A percentile compares a stretch with the other conserved stretches of the same genome.
These are phyloP conservation scores for Fusarium metavorans DNA, from an alignment of 2,329 filamentous ascomycete species.

Conservation along the genomic window DNA sequence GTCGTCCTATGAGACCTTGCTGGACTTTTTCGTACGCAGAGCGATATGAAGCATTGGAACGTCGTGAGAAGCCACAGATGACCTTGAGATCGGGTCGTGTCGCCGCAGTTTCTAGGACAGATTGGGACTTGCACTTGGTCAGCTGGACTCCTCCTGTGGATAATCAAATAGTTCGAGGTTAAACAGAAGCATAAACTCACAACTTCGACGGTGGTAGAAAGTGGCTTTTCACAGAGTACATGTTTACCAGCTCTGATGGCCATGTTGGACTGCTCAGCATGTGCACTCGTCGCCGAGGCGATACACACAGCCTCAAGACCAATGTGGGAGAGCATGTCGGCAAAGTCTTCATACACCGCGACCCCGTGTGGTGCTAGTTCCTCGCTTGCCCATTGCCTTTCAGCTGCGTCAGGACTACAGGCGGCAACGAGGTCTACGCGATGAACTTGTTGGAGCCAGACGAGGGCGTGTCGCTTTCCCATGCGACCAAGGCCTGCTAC, in stretches of 20 bases:
- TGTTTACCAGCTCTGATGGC: constrained; percentile 66
- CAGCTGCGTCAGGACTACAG: constrained; percentile 58
- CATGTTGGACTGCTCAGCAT: constrained; percentile 67
- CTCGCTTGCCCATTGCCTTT: constrained; percentile 58
- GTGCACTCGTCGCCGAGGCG: constrained; percentile 61
- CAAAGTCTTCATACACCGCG: constrained; percentile 57
- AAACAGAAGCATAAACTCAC: background rate
- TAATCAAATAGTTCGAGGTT: background rate
- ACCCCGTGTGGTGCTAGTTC: constrained; percentile 59
- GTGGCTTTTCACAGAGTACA: constrained; percentile 70
- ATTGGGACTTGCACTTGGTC: background rate
- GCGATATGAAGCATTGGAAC: constrained; percentile 73
- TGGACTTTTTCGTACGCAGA: constrained; percentile 66
- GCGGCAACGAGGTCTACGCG: constrained; percentile 63
- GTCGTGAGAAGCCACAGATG: constrained; percentile 52
- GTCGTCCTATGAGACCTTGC: constrained; percentile 67
- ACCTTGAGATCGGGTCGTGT: constrained; percentile 70
- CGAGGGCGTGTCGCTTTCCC: constrained; percentile 63
- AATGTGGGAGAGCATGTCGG: constrained; percentile 57
- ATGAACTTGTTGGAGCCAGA: constrained; percentile 58
- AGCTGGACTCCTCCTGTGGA: background rate
- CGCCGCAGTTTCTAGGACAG: constrained; percentile 57
- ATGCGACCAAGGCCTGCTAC: constrained; percentile 65
- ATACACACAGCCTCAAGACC: constrained; percentile 57
- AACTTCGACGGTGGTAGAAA: constrained; percentile 37